Percentiles rank a stretch among this genome's conserved stretches.
phyloP scores from a whole-genome alignment of 2,329 filamentous ascomycete species.

The Lachnellula occidentalis region DNA sequence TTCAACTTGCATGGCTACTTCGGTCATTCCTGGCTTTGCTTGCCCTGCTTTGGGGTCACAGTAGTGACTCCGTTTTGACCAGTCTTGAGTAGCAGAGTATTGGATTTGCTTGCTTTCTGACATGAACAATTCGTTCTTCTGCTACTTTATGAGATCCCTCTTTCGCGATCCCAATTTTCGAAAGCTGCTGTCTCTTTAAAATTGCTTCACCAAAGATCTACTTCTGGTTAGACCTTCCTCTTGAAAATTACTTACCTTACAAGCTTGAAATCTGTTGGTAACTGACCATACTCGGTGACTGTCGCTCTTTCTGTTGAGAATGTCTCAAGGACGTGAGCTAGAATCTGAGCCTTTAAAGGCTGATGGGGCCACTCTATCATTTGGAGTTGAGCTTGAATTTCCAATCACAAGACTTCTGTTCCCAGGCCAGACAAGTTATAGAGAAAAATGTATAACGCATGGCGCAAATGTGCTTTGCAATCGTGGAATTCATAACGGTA shows the following conservation, averaged over 20 bases:
- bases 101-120: neutral
- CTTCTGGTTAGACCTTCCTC: no score
- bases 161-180: neutral
- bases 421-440: neutral
- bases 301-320: no score
- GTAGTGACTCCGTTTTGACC: neutral
- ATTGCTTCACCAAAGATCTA: no score
- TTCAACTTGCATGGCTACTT: no score
- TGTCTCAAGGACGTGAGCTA: neutral
- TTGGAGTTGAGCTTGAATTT: neutral
- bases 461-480: no score
- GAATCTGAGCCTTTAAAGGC: neutral
- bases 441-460: no score
- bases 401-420: neutral
- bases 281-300: no score
- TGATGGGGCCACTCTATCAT: neutral
- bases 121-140: neutral
- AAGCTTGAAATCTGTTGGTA: no score
- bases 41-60: neutral
- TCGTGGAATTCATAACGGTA: no score
- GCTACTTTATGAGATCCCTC: neutral
- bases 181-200: no score
- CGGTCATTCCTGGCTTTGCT: neutral
- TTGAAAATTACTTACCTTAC: no score
- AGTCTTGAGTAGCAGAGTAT: neutral